Percentiles rank a stretch among this genome's conserved stretches.
Evolutionary conservation across 805 yeast species (phyloP).

Genomic region (Kuraishia piskuri): DNA sequence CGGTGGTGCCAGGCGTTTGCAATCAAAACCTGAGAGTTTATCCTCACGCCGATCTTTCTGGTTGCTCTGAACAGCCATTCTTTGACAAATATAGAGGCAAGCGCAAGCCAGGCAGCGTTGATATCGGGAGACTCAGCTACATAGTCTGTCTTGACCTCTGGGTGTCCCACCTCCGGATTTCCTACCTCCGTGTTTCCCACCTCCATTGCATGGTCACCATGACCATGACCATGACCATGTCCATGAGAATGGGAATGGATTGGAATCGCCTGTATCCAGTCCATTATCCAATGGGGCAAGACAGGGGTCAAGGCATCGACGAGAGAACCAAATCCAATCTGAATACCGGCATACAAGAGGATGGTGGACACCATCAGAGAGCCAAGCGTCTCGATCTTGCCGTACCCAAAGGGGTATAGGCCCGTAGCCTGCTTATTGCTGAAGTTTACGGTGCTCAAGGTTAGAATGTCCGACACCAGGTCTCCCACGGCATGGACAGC

Average conservation of each 20-base stretch:
- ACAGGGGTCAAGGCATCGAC: conserved; percentile 59
- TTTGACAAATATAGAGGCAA: conserved; percentile 77
- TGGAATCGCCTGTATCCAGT: conserved; percentile 39
- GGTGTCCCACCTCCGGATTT: too few species aligned
- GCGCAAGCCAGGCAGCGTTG: conserved; percentile 95
- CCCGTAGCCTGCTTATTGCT: conserved; percentile 51
- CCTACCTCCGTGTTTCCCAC: conserved; percentile 6
- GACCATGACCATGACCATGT: conserved; percentile 24
- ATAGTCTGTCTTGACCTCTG: too few species aligned
- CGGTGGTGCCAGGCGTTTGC: conserved; percentile 99
- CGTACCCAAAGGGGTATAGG: conserved; percentile 79
- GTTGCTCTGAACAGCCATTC: conserved; percentile 87
- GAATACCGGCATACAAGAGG: conserved; percentile 77
- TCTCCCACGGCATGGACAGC: conserved; percentile 91
- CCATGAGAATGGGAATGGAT: conserved; percentile 48
- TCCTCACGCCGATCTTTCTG: conserved; percentile 62
- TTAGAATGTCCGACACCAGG: conserved; percentile 80
- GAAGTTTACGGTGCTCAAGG: conserved; percentile 80
- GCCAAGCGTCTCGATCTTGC: conserved; percentile 89
- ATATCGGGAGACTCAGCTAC: conserved; percentile 52
- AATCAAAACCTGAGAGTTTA: conserved; percentile 80
- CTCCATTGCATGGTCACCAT: conserved; percentile 2
- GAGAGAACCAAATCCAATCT: conserved; percentile 83
- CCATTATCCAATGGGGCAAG: conserved; percentile 54
- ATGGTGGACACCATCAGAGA: conserved; percentile 82